Evolutionary conservation across 371 early-diverging fungal species (phyloP).

Genomic region (Apophysomyces ossiformis): DNA sequence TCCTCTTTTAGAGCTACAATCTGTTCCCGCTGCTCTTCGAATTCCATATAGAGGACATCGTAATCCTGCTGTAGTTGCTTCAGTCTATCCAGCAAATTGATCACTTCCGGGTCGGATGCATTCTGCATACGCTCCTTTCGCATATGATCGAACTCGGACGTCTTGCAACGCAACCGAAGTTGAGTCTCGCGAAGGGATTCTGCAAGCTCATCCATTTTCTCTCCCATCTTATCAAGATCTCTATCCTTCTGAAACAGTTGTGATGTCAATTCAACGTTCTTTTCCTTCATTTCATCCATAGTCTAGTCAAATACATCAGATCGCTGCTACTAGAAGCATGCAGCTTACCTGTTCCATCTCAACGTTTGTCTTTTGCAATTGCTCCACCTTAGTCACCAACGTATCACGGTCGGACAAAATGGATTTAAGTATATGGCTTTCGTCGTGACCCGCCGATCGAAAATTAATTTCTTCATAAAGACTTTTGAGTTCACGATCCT

Average conservation of each 20-base stretch:
- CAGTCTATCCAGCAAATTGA: conserved; percentile 10
- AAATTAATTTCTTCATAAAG: neutral
- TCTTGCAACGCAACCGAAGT: conserved; percentile 33
- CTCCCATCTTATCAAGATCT: conserved; percentile 33
- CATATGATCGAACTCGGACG: conserved; percentile 31
- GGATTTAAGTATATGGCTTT: conserved; percentile 27
- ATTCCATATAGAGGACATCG: conserved; percentile 13
- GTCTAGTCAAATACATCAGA: conserved; percentile 15
- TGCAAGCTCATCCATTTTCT: conserved; percentile 29
- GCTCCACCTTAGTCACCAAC: conserved; percentile 23
- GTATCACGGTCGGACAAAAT: conserved; percentile 33
- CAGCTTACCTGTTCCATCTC: conserved; percentile 32
- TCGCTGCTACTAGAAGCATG: neutral
- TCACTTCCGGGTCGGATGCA: conserved; percentile 5
- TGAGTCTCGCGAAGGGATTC: conserved; percentile 30
- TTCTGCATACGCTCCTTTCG: conserved; percentile 30
- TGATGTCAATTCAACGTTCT: conserved; percentile 30
- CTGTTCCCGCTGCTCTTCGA: conserved; percentile 23
- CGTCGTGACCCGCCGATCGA: conserved; percentile 14
- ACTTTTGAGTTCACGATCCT: conserved; percentile 20
- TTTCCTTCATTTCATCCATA: conserved; percentile 28
- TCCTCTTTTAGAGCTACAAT: conserved; percentile 23
- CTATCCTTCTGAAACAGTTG: conserved; percentile 42
- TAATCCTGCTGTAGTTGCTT: conserved; percentile 21
- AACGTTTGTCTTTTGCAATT: conserved; percentile 21